Base-by-base conservation (phyloP, 2,329 filamentous ascomycete genomes). In the Penicillium sp. region DNA sequence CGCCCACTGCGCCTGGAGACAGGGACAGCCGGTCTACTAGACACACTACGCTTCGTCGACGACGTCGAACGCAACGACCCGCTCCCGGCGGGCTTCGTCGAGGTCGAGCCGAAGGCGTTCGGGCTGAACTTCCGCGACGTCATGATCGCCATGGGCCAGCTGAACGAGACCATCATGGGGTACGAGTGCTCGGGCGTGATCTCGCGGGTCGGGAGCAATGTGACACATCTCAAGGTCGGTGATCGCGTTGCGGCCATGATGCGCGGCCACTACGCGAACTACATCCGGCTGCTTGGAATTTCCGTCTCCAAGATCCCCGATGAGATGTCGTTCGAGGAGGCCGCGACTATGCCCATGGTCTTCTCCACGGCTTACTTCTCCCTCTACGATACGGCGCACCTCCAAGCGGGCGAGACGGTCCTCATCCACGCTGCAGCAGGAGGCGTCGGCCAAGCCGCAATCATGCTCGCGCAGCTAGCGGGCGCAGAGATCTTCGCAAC, bases 401-500 rank as follows among this genome's bases (percentile, higher is more conserved):
- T 57, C 7, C 35, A 50, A 19, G n/a, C 26, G 5, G 48, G 30
- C 1, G n/a, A 59, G 21, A 17, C 26, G 17, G 19, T 58, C 35
- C 17, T 52, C 21, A 58, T 58, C 5, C 46, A 49, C 45, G 56
- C 56, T n/a, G 35, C 31, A 26, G 48, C 48, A 3, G 48, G 47
- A 5, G 30, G 11, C 17, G 17, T 45, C 23, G 35, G 35, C 21
- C 47, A 58, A 19, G 19, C 35, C 8, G 30, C 35, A 3, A 19
- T 44, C 3, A 52, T 58, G 48, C 21, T 45, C 31, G 65, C 67
- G 19, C 64, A 64, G 29, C 23, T 52, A n/a, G 56, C 58, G 8
- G 64, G 62, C 2, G 44, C 66, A 31, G 56, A 69, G 45, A 62
- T 71, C 13, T 71, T 64, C 41, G 67, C 60, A 4, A 74, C 71